Evolutionary conservation across 2,329 filamentous ascomycete species (phyloP), one percentile per base, ranked within the genome.

Genomic region (Graphilbum ipis-grandicollis): DNA sequence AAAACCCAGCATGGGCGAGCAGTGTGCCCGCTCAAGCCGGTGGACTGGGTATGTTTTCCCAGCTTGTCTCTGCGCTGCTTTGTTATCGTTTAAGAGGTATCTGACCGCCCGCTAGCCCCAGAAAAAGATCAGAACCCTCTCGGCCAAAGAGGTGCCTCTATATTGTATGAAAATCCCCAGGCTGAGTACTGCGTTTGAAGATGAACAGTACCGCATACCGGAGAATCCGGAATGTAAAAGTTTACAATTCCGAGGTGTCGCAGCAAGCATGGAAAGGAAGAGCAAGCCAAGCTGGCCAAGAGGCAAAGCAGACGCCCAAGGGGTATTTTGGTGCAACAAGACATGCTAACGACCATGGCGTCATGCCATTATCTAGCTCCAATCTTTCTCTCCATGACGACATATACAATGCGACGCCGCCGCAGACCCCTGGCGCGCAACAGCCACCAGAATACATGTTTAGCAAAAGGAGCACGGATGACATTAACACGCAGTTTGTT

Each of bases 401-500:
- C 30, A 55, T 56, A 1, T 59, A 62, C 37, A 45, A 48, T 6
- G 19, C 19, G 3, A 50, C 57, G 6, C 50, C 54, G 9, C 47
- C 56, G 10, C 50, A 55, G 12, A 51, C 54, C 9, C 48, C 56
- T n/a, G 49, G 15, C 19, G 35, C 39, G 13, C 35, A 31, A 28
- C 23, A 37, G 7, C 26, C 37, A 28, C 5, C 4, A 4, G 29
- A 17, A 3, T 6, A 35, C 25, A 8, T 39, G 3, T 70, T 72
- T 41, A 48, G 56, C 29, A 62, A 61, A 41, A 63, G 53, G 39
- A 75, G 66, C 45, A 56, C 65, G 17, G 70, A 77, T 39, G 70
- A 66, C 36, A 76, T 77, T 45, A 71, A 72, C 50, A 76, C 71
- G 15, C 66, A 57, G 29, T 77, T 77, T 51, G 63, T 62, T 17